These are phyloP conservation scores for Aphanomyces cochlioides DNA, from an alignment of 352 stramenopile species.

Conservation along the genomic window DNA sequence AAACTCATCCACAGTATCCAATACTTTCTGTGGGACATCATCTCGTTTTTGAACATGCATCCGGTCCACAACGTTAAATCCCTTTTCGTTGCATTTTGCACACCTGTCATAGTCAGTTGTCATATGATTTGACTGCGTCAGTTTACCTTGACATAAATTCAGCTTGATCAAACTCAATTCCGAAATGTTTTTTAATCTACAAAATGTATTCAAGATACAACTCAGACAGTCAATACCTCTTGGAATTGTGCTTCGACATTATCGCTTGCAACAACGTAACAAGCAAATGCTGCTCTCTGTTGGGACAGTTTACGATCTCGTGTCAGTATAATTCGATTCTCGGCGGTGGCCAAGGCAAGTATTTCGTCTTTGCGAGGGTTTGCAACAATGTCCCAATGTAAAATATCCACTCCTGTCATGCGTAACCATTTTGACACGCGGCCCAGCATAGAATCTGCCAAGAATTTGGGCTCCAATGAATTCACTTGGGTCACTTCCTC, in stretches of 20 bases:
- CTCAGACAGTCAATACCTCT: slow-evolving; percentile 34
- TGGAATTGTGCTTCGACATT: slow-evolving; percentile 68
- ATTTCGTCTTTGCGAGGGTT: slow-evolving; percentile 35
- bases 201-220: neutral
- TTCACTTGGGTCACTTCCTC: neutral
- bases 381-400: slow-evolving; percentile 49
- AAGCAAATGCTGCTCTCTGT: slow-evolving; percentile 61
- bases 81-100: slow-evolving; percentile 63
- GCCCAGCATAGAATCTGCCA: slow-evolving; percentile 71
- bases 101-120: slow-evolving; percentile 37
- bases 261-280: slow-evolving; percentile 70
- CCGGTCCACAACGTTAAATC: slow-evolving; percentile 48
- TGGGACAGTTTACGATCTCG: slow-evolving; percentile 68
- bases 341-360: slow-evolving; percentile 44
- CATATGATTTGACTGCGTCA: neutral
- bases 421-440: slow-evolving; percentile 72
- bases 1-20: slow-evolving; percentile 61
- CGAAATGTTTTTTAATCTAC: slow-evolving; percentile 62
- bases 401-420: slow-evolving; percentile 67
- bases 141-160: slow-evolving; percentile 57
- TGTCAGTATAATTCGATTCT: slow-evolving; percentile 73
- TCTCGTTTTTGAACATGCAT: slow-evolving; percentile 52
- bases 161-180: slow-evolving; percentile 51
- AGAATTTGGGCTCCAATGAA: slow-evolving; percentile 50
- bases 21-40: slow-evolving; percentile 50